phyloP scores from a whole-genome alignment of 306 rosid genomes.

The Nissolia schottii region DNA sequence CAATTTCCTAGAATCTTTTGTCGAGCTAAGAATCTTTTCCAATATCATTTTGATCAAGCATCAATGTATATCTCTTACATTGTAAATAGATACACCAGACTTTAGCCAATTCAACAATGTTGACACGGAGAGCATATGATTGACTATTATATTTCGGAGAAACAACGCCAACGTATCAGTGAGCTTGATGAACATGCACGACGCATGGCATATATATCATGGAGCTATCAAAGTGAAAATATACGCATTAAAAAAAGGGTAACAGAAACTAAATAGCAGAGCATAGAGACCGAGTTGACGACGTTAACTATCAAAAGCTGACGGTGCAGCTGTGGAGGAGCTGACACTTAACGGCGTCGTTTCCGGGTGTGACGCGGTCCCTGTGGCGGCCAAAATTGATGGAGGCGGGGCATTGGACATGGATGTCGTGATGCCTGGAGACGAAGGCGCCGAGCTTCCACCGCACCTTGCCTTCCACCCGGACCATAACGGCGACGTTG shows the following conservation, averaged over 20 bases:
- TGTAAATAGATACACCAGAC: neutral
- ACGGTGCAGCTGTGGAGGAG: slow-evolving; percentile 71
- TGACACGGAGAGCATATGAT: slow-evolving; percentile 16
- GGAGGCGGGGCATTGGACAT: slow-evolving; percentile 71
- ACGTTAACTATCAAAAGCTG: slow-evolving; percentile 41
- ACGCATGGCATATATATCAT: no score
- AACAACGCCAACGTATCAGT: slow-evolving; percentile 15
- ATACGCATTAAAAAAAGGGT: neutral
- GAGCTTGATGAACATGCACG: no score
- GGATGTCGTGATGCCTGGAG: slow-evolving; percentile 50
- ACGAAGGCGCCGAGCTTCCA: slow-evolving; percentile 80
- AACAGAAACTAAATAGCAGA: no score
- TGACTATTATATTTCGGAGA: neutral
- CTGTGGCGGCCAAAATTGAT: slow-evolving; percentile 51
- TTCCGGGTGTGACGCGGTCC: slow-evolving; percentile 42
- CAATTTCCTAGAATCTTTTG: no score
- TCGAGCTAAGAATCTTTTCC: no score
- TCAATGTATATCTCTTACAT: no score
- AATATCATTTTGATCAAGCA: no score
- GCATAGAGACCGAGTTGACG: no score
- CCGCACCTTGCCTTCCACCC: slow-evolving; percentile 64
- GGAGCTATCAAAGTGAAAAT: slow-evolving; percentile 1
- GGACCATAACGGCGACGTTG: slow-evolving; percentile 44
- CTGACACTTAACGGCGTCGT: slow-evolving; percentile 77
- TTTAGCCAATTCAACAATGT: neutral